Evolutionary conservation across 768 basidiomycete species (phyloP).

Genomic region (Tricholomella constricta): DNA sequence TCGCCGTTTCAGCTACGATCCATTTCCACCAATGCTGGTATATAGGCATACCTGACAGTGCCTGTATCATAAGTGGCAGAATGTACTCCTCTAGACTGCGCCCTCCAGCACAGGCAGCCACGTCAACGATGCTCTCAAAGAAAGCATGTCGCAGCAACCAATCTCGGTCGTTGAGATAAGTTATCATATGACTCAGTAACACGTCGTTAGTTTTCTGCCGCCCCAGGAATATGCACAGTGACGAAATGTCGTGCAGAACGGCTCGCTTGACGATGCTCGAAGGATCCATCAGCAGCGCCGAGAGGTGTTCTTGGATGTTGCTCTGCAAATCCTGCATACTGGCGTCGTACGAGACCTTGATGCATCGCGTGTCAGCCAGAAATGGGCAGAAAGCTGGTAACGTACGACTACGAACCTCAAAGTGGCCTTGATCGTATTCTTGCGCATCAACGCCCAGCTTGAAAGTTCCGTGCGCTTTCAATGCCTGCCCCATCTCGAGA

Average conservation of each 20-base stretch:
- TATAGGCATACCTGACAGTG: constrained; percentile 73
- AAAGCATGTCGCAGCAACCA: constrained; percentile 92
- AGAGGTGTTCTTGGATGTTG: constrained; percentile 85
- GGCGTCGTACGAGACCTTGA: constrained; percentile 87
- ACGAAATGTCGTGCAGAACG: constrained; percentile 82
- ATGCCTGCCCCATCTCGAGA: constrained; percentile 90
- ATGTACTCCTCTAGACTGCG: constrained; percentile 95
- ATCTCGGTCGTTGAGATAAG: constrained; percentile 83
- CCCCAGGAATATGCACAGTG: constrained; percentile 92
- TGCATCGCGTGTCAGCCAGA: background rate
- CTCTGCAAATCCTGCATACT: constrained; percentile 84
- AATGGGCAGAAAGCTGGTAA: background rate
- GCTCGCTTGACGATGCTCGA: constrained; percentile 91
- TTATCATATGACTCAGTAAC: constrained; percentile 85
- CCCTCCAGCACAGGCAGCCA: constrained; percentile 92
- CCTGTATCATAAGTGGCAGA: constrained; percentile 94
- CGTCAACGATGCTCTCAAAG: constrained; percentile 94
- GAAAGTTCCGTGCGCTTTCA: constrained; percentile 81
- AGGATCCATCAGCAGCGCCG: constrained; percentile 83
- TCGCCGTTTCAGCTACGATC: constrained; percentile 2
- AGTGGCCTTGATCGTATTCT: constrained; percentile 76
- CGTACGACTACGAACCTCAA: constrained; percentile 58
- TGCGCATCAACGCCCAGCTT: constrained; percentile 62
- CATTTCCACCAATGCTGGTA: background rate
- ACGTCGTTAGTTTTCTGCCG: constrained; percentile 94